phyloP scores from a whole-genome alignment of 1,284 basidiomycete genomes.

The Tremellales sp. region DNA sequence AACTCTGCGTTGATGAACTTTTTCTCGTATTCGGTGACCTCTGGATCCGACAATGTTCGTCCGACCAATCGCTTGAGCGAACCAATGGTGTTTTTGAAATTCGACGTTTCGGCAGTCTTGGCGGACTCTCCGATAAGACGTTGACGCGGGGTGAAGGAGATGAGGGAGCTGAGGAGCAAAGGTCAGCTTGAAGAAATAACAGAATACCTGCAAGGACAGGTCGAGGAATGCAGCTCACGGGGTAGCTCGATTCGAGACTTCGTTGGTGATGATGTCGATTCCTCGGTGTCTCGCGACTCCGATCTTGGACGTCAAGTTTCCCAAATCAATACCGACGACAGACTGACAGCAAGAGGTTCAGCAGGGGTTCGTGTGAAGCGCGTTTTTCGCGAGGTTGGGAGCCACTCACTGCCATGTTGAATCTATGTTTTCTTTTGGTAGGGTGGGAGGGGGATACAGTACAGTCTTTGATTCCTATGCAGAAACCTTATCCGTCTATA shows the following conservation, averaged over 20 bases:
- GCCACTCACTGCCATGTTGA: conserved; percentile 35
- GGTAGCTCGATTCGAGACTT: conserved; percentile 89
- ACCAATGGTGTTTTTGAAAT: conserved; percentile 93
- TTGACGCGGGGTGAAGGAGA: conserved; percentile 85
- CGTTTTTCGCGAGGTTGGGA: not conserved
- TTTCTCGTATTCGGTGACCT: conserved; percentile 75
- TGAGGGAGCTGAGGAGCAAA: conserved; percentile 63
- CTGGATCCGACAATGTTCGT: conserved; percentile 67
- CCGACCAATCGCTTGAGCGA: conserved; percentile 84
- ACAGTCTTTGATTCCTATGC: too few relatives aligned
- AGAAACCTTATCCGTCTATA: too few relatives aligned
- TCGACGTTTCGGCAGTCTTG: conserved; percentile 95
- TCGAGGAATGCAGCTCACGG: conserved; percentile 61
- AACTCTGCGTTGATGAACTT: conserved; percentile 82
- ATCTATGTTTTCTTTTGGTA: conserved; percentile 6
- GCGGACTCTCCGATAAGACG: conserved; percentile 85
- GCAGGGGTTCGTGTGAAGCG: not conserved
- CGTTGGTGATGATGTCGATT: conserved; percentile 92
- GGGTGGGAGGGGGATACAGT: not conserved
- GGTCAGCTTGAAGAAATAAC: not conserved
- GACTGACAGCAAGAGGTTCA: conserved; percentile 27
- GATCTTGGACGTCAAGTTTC: conserved; percentile 84
- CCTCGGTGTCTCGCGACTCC: conserved; percentile 88
- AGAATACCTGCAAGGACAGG: too few relatives aligned
- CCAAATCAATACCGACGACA: conserved; percentile 90